Conservation (phyloP, 2,329 filamentous ascomycete species). For the Xylariaceae sp. region DNA sequence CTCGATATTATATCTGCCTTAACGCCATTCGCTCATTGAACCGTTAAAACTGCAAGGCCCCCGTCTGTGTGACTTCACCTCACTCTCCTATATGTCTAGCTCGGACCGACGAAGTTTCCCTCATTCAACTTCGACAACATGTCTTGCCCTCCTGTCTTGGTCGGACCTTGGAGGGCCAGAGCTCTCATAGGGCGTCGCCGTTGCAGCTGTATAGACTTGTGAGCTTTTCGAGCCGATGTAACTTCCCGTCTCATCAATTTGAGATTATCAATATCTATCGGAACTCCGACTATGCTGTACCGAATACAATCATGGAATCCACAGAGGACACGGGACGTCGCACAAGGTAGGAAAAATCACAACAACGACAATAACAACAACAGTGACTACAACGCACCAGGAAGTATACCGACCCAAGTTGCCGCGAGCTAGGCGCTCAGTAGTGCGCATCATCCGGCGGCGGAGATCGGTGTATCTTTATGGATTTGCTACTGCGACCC, state of each 20-base stretch:
- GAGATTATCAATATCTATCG: conserved; percentile 18
- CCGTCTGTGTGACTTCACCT: conserved; percentile 20
- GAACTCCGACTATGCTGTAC: conserved; percentile 21
- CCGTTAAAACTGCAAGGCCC: conserved; percentile 29
- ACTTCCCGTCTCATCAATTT: conserved; percentile 27
- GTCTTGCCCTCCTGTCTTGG: conserved; percentile 13
- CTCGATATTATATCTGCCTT: conserved; percentile 6
- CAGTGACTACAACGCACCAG: conserved; percentile 3
- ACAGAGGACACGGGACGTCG: conserved; percentile 17
- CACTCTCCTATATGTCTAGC: conserved; percentile 5
- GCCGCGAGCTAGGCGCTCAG: conserved; percentile 4
- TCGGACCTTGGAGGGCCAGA: conserved; percentile 1
- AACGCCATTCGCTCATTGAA: conserved; percentile 26
- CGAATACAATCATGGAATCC: conserved; percentile 6
- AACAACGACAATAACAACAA: neutral
- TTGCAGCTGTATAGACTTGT: conserved; percentile 5
- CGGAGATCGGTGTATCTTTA: neutral
- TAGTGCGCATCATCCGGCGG: conserved; percentile 11
- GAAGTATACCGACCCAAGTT: conserved; percentile 8
- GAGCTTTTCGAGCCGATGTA: conserved; percentile 18
- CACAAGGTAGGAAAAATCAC: conserved; percentile 4
- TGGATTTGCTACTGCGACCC: conserved; percentile 14
- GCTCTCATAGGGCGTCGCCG: conserved; percentile 4
- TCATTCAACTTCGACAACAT: conserved; percentile 7
- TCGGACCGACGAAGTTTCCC: conserved; percentile 10